A percentile compares a stretch with the other conserved stretches of the same genome.
phyloP scores from a whole-genome alignment of 208 protist species.

The Acanthamoeba triangularis region DNA sequence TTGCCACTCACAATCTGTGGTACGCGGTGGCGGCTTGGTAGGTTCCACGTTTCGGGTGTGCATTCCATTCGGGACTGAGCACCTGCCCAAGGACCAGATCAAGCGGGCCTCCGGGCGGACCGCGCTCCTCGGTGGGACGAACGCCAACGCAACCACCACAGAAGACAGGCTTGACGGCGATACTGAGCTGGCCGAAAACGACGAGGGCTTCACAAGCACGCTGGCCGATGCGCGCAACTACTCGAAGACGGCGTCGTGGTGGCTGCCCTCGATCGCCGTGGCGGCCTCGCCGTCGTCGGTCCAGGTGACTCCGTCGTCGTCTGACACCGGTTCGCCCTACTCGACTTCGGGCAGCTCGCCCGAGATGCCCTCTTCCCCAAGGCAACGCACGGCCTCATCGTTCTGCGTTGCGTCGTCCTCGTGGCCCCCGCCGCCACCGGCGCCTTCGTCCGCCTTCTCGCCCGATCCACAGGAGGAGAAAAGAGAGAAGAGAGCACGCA shows the following conservation, averaged over 20 bases:
- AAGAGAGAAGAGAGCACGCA: neutral
- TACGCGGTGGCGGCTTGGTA: neutral
- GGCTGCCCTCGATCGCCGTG: slow-evolving; percentile 53
- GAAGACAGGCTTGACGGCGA: neutral
- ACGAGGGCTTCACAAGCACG: neutral
- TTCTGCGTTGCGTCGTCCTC: neutral
- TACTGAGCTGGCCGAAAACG: neutral
- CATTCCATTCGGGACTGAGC: slow-evolving; percentile 23
- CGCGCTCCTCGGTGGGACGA: neutral
- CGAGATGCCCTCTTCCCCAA: slow-evolving; percentile 18
- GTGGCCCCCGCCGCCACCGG: neutral
- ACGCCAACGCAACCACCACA: neutral
- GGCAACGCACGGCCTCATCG: neutral
- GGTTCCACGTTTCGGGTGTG: slow-evolving; percentile 44
- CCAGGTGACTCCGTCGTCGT: neutral
- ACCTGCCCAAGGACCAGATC: slow-evolving; percentile 37
- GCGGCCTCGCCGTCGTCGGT: neutral
- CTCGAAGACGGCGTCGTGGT: slow-evolving; percentile 55
- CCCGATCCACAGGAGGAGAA: neutral
- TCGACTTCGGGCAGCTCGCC: neutral
- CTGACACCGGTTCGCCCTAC: neutral
- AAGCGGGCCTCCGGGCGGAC: neutral
- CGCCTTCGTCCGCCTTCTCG: neutral
- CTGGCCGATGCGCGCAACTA: slow-evolving; percentile 38
- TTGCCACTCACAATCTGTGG: neutral